phyloP scores from a whole-genome alignment of 768 basidiomycete species.

The Trametes sanguinea region DNA sequence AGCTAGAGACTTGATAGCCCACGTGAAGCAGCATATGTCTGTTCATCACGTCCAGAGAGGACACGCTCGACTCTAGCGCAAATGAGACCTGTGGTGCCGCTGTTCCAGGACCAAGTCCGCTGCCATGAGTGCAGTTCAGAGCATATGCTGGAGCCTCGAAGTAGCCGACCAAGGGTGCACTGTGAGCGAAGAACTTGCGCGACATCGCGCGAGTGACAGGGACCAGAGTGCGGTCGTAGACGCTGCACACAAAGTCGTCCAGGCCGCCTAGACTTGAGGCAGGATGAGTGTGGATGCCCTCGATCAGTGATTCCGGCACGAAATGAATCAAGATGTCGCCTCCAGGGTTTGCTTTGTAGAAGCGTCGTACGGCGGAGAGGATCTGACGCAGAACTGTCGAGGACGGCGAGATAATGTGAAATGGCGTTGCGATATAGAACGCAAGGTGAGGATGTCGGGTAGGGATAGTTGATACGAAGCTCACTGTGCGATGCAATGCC shows the following conservation, averaged over 20 bases:
- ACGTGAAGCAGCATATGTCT: constrained; percentile 71
- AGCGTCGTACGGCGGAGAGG: constrained; percentile 62
- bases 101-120: constrained; percentile 31
- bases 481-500: constrained; percentile 14
- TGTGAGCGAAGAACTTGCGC: constrained; percentile 46
- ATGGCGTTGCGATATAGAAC: constrained; percentile 69
- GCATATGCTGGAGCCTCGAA: constrained; percentile 70
- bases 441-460: constrained; percentile 44
- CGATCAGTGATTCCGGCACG: constrained; percentile 64
- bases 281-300: constrained; percentile 49
- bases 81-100: constrained; percentile 36
- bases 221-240: constrained; percentile 72
- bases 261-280: constrained; percentile 43
- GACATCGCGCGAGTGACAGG: constrained; percentile 64
- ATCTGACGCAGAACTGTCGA: constrained; percentile 72
- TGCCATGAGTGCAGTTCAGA: constrained; percentile 32
- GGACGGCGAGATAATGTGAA: constrained; percentile 58
- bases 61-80: constrained; percentile 40
- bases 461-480: constrained; percentile 21
- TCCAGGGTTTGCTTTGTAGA: constrained; percentile 47
- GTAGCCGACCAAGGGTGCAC: constrained; percentile 44
- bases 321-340: constrained; percentile 67
- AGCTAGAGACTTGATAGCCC: constrained; percentile 65
- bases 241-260: constrained; percentile 55
- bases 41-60: constrained; percentile 53